phyloP scores from a whole-genome alignment of 2,329 filamentous ascomycete species.

The Bimuria novae-zelandiae region DNA sequence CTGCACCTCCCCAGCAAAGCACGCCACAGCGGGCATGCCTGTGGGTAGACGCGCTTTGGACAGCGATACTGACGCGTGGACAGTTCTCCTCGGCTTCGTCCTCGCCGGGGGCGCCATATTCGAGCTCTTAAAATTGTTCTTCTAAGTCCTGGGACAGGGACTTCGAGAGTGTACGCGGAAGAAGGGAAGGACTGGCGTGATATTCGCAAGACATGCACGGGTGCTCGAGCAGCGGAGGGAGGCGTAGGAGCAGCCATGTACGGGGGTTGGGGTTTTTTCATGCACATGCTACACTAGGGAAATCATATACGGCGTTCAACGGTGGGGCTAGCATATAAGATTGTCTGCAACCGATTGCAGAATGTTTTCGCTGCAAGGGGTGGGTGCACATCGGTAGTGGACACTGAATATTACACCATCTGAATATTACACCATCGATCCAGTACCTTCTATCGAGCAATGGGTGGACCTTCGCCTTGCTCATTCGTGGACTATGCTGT shows the following conservation, averaged over 20 bases:
- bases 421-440: too few species aligned
- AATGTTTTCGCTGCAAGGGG: background rate
- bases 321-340: background rate
- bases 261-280: background rate
- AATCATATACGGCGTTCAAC: background rate
- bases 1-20: too few species aligned
- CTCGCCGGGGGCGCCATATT: slow-evolving; percentile 65
- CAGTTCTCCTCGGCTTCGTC: slow-evolving; percentile 66
- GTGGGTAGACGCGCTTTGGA: too few species aligned
- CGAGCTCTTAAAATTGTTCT: slow-evolving; percentile 58
- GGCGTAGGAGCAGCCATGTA: too few species aligned
- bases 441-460: too few species aligned
- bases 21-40: too few species aligned
- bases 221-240: too few species aligned
- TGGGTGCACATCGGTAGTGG: too few species aligned
- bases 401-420: too few species aligned
- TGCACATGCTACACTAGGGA: background rate
- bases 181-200: background rate
- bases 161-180: background rate
- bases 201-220: too few species aligned
- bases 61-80: background rate
- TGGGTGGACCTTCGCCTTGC: too few species aligned
- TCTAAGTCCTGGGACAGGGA: slow-evolving; percentile 27
- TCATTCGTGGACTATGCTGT: background rate
- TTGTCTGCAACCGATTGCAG: background rate